Evolutionary conservation across 108 stramenopile species (phyloP).

Genomic region (Nitzschia sp.): DNA sequence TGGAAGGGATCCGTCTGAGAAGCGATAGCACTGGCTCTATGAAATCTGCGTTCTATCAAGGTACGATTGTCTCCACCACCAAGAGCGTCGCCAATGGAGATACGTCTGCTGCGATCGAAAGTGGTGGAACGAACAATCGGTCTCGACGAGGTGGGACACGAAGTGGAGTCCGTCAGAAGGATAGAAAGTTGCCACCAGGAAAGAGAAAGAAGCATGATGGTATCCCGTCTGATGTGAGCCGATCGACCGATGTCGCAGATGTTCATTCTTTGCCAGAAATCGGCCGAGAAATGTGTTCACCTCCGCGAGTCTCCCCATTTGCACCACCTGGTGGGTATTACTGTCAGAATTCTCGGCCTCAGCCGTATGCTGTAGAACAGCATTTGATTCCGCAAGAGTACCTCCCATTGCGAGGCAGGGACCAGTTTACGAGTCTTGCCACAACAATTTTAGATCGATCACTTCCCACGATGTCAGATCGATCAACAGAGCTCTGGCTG

Average conservation of each 20-base stretch:
- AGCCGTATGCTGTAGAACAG: not conserved
- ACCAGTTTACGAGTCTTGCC: not conserved
- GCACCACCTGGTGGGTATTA: not conserved
- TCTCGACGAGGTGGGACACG: not conserved
- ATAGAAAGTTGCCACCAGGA: not conserved
- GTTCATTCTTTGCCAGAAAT: not conserved
- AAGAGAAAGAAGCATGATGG: not conserved
- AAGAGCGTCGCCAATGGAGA: not conserved
- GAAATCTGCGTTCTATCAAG: slow-evolving; percentile 26
- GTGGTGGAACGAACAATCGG: not conserved
- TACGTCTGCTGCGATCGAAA: too few species aligned
- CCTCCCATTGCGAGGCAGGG: not conserved
- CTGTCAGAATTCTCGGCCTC: not conserved
- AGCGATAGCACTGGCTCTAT: slow-evolving; percentile 23
- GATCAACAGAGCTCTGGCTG: not conserved
- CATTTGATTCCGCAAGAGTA: not conserved
- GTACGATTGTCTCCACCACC: slow-evolving; percentile 16
- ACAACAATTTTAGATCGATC: not conserved
- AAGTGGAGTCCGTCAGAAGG: not conserved
- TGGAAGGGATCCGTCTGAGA: slow-evolving; percentile 25
- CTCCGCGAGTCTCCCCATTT: not conserved
- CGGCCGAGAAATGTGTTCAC: not conserved
- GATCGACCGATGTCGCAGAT: not conserved
- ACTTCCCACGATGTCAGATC: not conserved
- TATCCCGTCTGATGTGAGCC: not conserved